Conservation (phyloP, 1,284 basidiomycete species). For the Rhodotorula sp. region DNA sequence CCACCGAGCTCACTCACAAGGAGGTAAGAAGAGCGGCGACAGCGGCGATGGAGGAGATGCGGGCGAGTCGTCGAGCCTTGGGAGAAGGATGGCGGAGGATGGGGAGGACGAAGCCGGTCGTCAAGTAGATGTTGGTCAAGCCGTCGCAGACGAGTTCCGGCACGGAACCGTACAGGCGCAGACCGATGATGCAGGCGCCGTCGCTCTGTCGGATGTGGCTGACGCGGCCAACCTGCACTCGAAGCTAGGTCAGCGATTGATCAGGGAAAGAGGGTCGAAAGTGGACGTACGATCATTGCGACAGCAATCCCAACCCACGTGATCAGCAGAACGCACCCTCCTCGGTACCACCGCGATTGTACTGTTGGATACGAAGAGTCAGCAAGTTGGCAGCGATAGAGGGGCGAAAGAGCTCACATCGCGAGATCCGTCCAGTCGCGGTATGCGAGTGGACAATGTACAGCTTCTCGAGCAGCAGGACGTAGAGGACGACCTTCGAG, state of each 20-base stretch:
- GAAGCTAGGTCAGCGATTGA: not conserved
- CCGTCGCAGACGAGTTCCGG: slow-evolving; percentile 52
- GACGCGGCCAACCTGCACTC: slow-evolving; percentile 48
- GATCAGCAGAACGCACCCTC: slow-evolving; percentile 47
- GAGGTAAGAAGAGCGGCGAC: slow-evolving; percentile 53
- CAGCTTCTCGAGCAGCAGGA: slow-evolving; percentile 44
- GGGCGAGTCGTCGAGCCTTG: slow-evolving; percentile 44
- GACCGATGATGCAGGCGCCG: slow-evolving; percentile 55
- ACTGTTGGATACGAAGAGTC: slow-evolving; percentile 36
- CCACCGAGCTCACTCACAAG: slow-evolving; percentile 51
- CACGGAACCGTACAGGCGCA: slow-evolving; percentile 50
- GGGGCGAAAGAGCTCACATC: not conserved
- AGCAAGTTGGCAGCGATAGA: slow-evolving; percentile 39
- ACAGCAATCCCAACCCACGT: slow-evolving; percentile 49
- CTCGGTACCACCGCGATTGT: slow-evolving; percentile 51
- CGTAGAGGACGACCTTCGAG: slow-evolving; percentile 51
- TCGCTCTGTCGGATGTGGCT: slow-evolving; percentile 47
- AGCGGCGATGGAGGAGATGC: slow-evolving; percentile 51
- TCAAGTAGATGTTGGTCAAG: slow-evolving; percentile 55
- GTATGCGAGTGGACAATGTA: slow-evolving; percentile 47
- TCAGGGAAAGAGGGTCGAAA: not conserved
- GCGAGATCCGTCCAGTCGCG: not conserved
- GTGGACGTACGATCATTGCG: slow-evolving; percentile 43
- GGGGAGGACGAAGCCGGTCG: slow-evolving; percentile 56
- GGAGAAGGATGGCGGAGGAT: slow-evolving; percentile 51